Base-by-base conservation (phyloP, 257 asterid species). In the Plantago major region DNA sequence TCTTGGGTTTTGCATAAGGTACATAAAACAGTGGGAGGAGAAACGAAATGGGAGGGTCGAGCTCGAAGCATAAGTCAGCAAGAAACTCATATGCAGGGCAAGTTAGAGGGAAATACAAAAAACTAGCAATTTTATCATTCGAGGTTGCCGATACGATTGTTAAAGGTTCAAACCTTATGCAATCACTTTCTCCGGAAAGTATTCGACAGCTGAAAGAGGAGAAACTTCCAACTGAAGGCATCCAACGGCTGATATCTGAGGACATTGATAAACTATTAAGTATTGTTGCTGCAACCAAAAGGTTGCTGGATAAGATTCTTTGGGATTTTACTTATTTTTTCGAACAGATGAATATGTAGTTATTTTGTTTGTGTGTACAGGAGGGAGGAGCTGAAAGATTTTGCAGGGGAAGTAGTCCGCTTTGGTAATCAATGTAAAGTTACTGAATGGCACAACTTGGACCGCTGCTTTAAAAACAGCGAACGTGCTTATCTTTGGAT, bases 131-230 rank as follows among this genome's bases (percentile, higher is more conserved):
- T 58, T 66, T 87, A 46, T 67, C 89, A 15, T 87, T 87, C 51
- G 96, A 87, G 81, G 90, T 87, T 62, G 96, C 96, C 54, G 84
- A 87, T 76, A 87, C 96, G 18, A 83, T 88, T 42, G 94, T 88
- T 59, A 88, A 88, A 71, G 91, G 83, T 56, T 79, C 94, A 44
- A 81, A 61, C 60, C 85, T 88, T 67, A 73, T 84, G 84, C 85
- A 77, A 67, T 81, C 91, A 12, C 82, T 88, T 73, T 81, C 96
- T 43, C 65, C 50, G 38, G 74, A 79, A 73, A 81, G 84, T 79
- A 76, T 88, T 47, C 63, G 66, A 33, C 76, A 72, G 45, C 74
- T 88, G 51, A 77, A 69, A 62, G 94, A 84, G 19, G 87, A 68
- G 54, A 82, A 85, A 63, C 87, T 88, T 74, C 76, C 79, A 55